Evolutionary conservation across 306 rosid genomes (phyloP), one percentile per base, ranked within the genome.

Genomic region (Trifolium fragiferum): DNA sequence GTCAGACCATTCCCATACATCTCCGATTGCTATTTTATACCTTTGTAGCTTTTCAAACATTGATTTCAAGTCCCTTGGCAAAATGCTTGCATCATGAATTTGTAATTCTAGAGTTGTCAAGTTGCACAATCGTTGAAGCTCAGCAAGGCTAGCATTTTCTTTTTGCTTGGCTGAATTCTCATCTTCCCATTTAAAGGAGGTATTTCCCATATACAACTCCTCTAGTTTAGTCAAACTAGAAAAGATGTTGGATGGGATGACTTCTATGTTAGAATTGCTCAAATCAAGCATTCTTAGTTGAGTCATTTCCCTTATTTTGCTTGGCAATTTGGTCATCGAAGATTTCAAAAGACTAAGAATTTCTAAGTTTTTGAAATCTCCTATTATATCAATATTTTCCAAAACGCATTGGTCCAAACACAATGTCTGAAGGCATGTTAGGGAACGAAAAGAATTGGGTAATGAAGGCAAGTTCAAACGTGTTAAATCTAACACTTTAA

Each of bases 221-320:
- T 64, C 69, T 27, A 64, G 37, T 38, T 64, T 64, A 16, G 16
- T 38, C 50, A 64, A 64, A 9, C 32, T 37, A 38, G 69, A 64
- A 16, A 64, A 37, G 32, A 64, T 38, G 49, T 64, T 64, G 69
- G 32, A 30, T 4, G 69, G 69, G 50, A 64, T 11, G 30, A 64
- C 9, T 38, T 64, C 69, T 37, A 64, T 38, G 38, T 32, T 50
- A 9, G 69, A 38, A 38, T 19, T 0, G 16, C 50, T 37, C 49
- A 64, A 64, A 12, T 64, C 69, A 64, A 64, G 69, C 69, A 37
- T 37, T 64, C 69, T 64, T 19, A 64, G 49, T 10, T 38, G 8
- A 64, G 16, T 11, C 69, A 64, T 10, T 64, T 6, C 7, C 10
- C 10, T 7, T 18, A 64, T 64, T 37, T 19, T 7, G 4, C 10